Percentiles rank a stretch among this genome's conserved stretches.
phyloP scores from a whole-genome alignment of 2,329 filamentous ascomycete genomes.

The Phaeosphaeria sp. region DNA sequence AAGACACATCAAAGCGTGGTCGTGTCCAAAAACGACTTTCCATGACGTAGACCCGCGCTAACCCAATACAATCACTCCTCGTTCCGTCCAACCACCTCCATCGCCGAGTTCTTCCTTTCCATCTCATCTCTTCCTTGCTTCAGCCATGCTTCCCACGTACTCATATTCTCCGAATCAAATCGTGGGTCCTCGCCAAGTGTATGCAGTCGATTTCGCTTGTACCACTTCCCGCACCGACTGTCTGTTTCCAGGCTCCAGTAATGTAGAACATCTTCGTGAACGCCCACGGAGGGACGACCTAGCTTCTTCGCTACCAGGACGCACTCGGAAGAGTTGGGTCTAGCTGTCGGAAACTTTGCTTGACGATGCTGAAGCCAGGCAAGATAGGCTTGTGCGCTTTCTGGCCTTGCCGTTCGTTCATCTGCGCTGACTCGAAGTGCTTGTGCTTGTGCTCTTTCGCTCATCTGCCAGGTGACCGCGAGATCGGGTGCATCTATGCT shows the following conservation, averaged over 20 bases:
- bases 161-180: neutral
- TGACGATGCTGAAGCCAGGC: conserved; percentile 7
- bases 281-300: neutral
- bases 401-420: neutral
- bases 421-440: neutral
- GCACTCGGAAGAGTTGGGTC: conserved; percentile 1
- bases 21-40: too few relatives aligned
- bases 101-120: neutral
- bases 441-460: neutral
- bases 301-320: neutral
- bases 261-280: conserved; percentile 1
- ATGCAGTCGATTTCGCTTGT: conserved; percentile 1
- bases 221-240: conserved; percentile 1
- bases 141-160: conserved; percentile 1
- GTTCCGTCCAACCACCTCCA: neutral
- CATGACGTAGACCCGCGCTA: too few relatives aligned
- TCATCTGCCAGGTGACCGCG: neutral
- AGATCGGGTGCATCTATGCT: neutral
- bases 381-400: conserved; percentile 2
- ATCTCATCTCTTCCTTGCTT: neutral
- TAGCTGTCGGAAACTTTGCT: neutral
- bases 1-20: too few relatives aligned
- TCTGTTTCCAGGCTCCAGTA: conserved; percentile 6
- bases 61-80: too few relatives aligned
- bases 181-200: conserved; percentile 7